Evolutionary conservation across 164 flowering plant species (phyloP).

Genomic region (Nymphaea thermarum): DNA sequence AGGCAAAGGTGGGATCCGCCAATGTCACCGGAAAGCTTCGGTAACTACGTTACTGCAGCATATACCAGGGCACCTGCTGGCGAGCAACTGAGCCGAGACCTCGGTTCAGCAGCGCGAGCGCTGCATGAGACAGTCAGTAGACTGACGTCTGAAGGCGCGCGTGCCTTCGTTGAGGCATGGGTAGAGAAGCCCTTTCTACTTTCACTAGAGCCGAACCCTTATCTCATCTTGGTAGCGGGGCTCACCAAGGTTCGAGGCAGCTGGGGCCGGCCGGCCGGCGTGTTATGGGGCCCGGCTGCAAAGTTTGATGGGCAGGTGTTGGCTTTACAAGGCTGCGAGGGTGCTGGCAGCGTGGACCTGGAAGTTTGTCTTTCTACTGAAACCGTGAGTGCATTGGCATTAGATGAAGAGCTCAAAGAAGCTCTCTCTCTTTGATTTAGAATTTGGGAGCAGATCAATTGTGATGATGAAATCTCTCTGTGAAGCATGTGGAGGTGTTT

Average conservation of each 20-base stretch:
- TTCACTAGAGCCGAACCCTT: no score
- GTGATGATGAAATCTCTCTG: no score
- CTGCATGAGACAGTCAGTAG: slow-evolving; percentile 13
- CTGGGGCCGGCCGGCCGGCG: slow-evolving; percentile 27
- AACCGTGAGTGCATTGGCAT: background rate
- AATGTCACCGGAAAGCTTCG: background rate
- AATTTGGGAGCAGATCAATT: no score
- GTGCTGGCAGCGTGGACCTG: slow-evolving; percentile 1
- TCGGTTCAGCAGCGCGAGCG: slow-evolving; percentile 18
- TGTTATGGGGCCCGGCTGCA: slow-evolving; percentile 16
- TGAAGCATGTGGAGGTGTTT: no score
- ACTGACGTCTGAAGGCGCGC: slow-evolving; percentile 1
- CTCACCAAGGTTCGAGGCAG: slow-evolving; percentile 27
- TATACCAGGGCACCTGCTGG: slow-evolving; percentile 6
- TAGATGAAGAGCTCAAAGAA: slow-evolving; percentile 1
- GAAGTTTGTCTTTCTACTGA: slow-evolving; percentile 2
- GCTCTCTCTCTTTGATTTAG: background rate
- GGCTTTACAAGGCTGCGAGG: slow-evolving; percentile 1
- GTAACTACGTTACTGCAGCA: background rate
- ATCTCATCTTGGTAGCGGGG: slow-evolving; percentile 6
- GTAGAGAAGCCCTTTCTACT: slow-evolving; percentile 2
- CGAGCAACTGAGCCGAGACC: slow-evolving; percentile 10
- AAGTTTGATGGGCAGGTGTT: slow-evolving; percentile 14
- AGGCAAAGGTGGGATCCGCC: background rate
- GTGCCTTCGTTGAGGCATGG: slow-evolving; percentile 6